These are phyloP conservation scores for Myxozyma vanderwaltii DNA, from an alignment of 805 yeast genomes.

Conservation along the genomic window DNA sequence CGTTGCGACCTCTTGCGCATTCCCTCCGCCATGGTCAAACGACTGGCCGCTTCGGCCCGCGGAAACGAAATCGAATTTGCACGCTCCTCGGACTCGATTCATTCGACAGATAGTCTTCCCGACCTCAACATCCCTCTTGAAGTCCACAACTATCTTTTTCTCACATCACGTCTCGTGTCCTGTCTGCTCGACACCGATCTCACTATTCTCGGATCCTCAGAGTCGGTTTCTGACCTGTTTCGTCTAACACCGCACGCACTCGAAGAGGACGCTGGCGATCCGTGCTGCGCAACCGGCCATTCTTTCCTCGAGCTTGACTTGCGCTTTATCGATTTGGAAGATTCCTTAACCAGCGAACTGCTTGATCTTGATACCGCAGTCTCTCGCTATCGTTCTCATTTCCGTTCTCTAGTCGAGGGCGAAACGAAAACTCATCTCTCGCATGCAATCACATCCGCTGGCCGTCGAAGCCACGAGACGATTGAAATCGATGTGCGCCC, in stretches of 20 bases:
- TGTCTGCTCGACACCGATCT: conserved; percentile 1
- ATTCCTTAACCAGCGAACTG: not conserved
- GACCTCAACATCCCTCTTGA: not conserved
- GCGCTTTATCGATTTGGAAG: not conserved
- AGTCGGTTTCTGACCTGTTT: conserved; percentile 2
- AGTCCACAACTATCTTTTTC: conserved; percentile 2
- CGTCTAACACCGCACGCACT: conserved; percentile 5
- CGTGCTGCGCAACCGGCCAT: conserved; percentile 5
- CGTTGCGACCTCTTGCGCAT: too few relatives aligned
- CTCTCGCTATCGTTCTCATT: not conserved
- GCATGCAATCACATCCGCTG: not conserved
- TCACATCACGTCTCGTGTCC: conserved; percentile 2
- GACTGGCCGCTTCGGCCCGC: conserved; percentile 7
- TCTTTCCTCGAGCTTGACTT: conserved; percentile 3
- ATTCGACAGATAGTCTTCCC: not conserved
- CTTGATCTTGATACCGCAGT: not conserved
- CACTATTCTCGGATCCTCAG: not conserved
- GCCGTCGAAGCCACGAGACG: not conserved
- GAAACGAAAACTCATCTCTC: not conserved
- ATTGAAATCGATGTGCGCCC: conserved; percentile 2
- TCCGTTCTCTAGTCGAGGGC: not conserved
- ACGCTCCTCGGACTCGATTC: conserved; percentile 2
- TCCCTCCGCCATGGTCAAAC: conserved; percentile 1
- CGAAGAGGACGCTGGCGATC: not conserved
- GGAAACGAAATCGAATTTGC: conserved; percentile 4